phyloP scores from a whole-genome alignment of 2,329 filamentous ascomycete species.

The Colletotrichum trifolii region DNA sequence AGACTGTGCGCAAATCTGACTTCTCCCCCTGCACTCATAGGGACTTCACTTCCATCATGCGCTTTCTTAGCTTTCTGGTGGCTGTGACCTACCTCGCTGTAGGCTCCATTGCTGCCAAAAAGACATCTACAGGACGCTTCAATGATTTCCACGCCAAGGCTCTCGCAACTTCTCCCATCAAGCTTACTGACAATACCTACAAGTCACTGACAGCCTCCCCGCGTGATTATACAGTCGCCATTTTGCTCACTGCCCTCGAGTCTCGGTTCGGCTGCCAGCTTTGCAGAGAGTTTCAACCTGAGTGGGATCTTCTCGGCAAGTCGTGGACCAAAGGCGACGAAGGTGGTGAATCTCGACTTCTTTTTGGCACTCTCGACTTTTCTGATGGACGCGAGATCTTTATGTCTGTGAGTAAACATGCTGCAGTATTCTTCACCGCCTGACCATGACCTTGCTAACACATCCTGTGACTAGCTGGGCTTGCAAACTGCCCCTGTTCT shows the following conservation, averaged over 20 bases:
- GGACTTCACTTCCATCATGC: conserved; percentile 66
- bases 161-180: conserved; percentile 73
- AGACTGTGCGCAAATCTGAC: neutral
- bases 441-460: conserved; percentile 15
- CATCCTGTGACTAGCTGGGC: conserved; percentile 72
- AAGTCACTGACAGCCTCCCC: conserved; percentile 79
- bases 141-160: conserved; percentile 76
- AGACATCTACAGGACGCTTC: conserved; percentile 74
- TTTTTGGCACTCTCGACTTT: conserved; percentile 92
- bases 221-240: conserved; percentile 83
- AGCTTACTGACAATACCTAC: conserved; percentile 82
- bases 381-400: conserved; percentile 85
- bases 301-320: conserved; percentile 88
- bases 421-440: neutral
- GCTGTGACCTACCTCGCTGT: conserved; percentile 71
- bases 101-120: conserved; percentile 71
- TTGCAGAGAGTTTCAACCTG: conserved; percentile 91
- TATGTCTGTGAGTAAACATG: conserved; percentile 74
- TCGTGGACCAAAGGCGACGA: conserved; percentile 91
- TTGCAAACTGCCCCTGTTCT: conserved; percentile 95
- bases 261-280: conserved; percentile 84
- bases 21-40: neutral
- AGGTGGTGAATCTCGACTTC: conserved; percentile 74
- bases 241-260: conserved; percentile 90
- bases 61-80: conserved; percentile 71